Base-by-base conservation (phyloP, 2,329 filamentous ascomycete species). In the Fusarium papillatum region DNA sequence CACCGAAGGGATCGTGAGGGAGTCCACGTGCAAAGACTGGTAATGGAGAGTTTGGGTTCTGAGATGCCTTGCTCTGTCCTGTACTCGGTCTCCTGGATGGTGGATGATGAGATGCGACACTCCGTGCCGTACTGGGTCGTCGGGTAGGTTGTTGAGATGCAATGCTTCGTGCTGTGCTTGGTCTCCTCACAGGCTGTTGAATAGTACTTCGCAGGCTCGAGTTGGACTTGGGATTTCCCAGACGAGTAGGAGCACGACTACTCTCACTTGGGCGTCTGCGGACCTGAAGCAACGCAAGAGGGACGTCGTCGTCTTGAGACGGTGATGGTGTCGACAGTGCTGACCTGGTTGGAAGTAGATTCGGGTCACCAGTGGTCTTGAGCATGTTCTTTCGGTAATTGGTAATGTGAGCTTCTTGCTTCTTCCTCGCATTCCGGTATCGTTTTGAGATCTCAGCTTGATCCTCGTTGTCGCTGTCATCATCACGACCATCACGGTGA, bases 361-460 rank as follows among this genome's bases (percentile, higher is more conserved):
- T 69, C 36, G 22, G 24, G 17, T 61, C 59, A 22, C 43, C 43
- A 14, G 74, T 77, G 5, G 61, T 76, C 61, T 75, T 76, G 74
- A 70, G 75, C 74, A 72, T 77, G 41, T 75, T 70, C 68, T 77
- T 64, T 55, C 74, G 64, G 43, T 76, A 76, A 13, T 66, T 64
- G 34, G 63, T 72, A 5, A 75, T 61, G 5, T 76, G 72, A 8
- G 74, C 74, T n/a, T 76, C 74, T 22, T 76, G 74, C 2, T 48
- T 64, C 14, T 34, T 68, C 22, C 74, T 46, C 31, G 75, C 72
- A 5, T 77, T 67, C 2, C 22, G 70, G 11, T 70, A 43, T 39
- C 66, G 76, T 2, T 55, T 62, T 19, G 55, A 22, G 3, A 31
- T 39, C 14, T 72, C 65, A 3, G 7, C 50, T 2, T 66, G 36